Evolutionary conservation across 352 stramenopile genomes (phyloP).

Genomic region (Phytophthora europaea): DNA sequence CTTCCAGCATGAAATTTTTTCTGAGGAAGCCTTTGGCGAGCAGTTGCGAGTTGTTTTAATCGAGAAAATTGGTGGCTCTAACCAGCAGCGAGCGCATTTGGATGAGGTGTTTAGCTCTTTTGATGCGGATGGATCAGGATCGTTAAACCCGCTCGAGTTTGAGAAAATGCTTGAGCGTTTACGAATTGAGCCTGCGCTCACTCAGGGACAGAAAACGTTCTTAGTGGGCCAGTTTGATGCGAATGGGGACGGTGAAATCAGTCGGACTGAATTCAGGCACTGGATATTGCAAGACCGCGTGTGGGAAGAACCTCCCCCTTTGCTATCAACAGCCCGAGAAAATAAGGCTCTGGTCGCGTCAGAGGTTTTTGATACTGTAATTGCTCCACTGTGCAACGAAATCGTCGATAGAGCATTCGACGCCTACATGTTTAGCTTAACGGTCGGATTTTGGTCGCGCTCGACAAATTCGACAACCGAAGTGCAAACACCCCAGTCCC

Average conservation of each 20-base stretch:
- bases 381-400: slow-evolving; percentile 48
- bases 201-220: slow-evolving; percentile 50
- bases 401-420: slow-evolving; percentile 55
- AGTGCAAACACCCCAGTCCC: slow-evolving; percentile 1
- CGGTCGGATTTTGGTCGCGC: slow-evolving; percentile 43
- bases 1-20: slow-evolving; percentile 69
- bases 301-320: slow-evolving; percentile 41
- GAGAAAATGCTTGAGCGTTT: slow-evolving; percentile 54
- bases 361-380: slow-evolving; percentile 43
- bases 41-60: slow-evolving; percentile 74
- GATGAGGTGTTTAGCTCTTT: slow-evolving; percentile 67
- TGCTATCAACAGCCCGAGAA: slow-evolving; percentile 4
- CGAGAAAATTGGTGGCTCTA: slow-evolving; percentile 63
- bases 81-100: slow-evolving; percentile 44
- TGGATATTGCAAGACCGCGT: slow-evolving; percentile 77
- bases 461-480: slow-evolving; percentile 46
- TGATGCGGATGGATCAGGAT: slow-evolving; percentile 70
- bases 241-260: slow-evolving; percentile 78
- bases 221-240: slow-evolving; percentile 76
- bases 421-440: slow-evolving; percentile 45
- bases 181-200: slow-evolving; percentile 66
- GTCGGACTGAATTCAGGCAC: slow-evolving; percentile 67
- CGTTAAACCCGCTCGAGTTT: slow-evolving; percentile 71
- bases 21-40: slow-evolving; percentile 60
- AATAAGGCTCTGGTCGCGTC: background rate